Evolutionary conservation across 73 alveolate species (phyloP).

Genomic region (Paraurostyla sp.): DNA sequence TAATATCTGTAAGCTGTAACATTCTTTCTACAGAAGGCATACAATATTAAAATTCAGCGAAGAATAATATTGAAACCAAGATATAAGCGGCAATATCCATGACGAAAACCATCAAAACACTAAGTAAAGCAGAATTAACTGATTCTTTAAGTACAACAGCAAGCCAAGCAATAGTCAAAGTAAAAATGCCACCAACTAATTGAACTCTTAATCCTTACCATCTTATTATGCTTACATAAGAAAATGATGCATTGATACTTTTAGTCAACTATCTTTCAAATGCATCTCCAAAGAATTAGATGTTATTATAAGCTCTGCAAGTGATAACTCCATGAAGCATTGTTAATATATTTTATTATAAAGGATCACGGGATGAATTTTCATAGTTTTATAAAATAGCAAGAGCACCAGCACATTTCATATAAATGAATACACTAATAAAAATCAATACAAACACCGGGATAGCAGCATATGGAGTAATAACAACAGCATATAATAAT

Average conservation of each 20-base stretch:
- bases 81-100: conserved; percentile 4
- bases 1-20: conserved; percentile 37
- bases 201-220: conserved; percentile 24
- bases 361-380: not conserved
- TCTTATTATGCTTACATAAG: not conserved
- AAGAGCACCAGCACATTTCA: not conserved
- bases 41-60: conserved; percentile 18
- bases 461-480: conserved; percentile 6
- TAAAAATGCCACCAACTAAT: not conserved
- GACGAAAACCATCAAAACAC: not conserved
- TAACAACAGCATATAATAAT: not conserved
- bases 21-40: conserved; percentile 55
- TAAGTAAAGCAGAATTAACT: not conserved
- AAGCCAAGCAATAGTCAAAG: conserved; percentile 1
- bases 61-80: not conserved
- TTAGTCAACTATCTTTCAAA: not conserved
- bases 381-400: not conserved
- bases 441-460: not conserved
- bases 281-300: not conserved
- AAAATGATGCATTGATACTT: conserved; percentile 15
- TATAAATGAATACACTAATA: not conserved
- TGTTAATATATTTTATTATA: not conserved
- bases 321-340: not conserved
- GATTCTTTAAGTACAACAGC: not conserved
- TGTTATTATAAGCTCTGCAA: not conserved